These are phyloP conservation scores for Cladosporium sphaerospermum DNA, from an alignment of 2,329 filamentous ascomycete species.

Conservation along the genomic window DNA sequence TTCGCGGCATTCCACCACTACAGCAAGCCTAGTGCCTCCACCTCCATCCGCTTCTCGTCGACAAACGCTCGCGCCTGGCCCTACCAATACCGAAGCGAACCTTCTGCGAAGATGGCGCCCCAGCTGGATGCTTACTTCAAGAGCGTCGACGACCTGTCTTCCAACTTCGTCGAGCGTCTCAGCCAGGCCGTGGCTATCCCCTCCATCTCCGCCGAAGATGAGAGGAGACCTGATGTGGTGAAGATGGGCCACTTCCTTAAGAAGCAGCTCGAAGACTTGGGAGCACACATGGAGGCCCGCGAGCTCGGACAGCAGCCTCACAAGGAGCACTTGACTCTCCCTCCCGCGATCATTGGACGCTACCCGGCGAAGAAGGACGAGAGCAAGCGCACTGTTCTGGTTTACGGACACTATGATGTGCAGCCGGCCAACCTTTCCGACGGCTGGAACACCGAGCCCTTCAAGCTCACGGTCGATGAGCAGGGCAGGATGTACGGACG, in stretches of 20 bases:
- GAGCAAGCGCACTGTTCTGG: constrained; percentile 88
- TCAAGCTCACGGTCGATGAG: constrained; percentile 77
- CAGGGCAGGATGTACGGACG: constrained; percentile 95
- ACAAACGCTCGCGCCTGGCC: constrained; percentile 32
- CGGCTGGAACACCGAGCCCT: constrained; percentile 93
- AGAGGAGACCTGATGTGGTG: constrained; percentile 83
- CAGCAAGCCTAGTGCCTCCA: neutral
- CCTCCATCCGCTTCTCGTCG: neutral
- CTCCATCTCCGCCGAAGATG: constrained; percentile 87
- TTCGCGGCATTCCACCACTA: neutral
- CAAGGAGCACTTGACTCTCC: constrained; percentile 83
- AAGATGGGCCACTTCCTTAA: constrained; percentile 93
- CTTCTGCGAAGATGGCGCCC: constrained; percentile 63
- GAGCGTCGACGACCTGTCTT: constrained; percentile 75
- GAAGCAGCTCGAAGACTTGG: constrained; percentile 72
- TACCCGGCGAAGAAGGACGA: constrained; percentile 74
- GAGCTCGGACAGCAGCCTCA: constrained; percentile 86
- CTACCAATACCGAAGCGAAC: constrained; percentile 37
- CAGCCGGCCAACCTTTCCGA: constrained; percentile 91
- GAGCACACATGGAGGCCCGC: constrained; percentile 80
- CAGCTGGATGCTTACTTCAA: constrained; percentile 89
- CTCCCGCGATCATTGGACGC: constrained; percentile 83
- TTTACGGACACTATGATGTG: constrained; percentile 98
- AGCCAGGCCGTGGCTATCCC: constrained; percentile 92
- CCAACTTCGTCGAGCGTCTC: constrained; percentile 82